A percentile compares a stretch with the other conserved stretches of the same genome.
These are phyloP conservation scores for Diaporthe helianthi DNA, from an alignment of 2,329 filamentous ascomycete genomes.

Conservation along the genomic window DNA sequence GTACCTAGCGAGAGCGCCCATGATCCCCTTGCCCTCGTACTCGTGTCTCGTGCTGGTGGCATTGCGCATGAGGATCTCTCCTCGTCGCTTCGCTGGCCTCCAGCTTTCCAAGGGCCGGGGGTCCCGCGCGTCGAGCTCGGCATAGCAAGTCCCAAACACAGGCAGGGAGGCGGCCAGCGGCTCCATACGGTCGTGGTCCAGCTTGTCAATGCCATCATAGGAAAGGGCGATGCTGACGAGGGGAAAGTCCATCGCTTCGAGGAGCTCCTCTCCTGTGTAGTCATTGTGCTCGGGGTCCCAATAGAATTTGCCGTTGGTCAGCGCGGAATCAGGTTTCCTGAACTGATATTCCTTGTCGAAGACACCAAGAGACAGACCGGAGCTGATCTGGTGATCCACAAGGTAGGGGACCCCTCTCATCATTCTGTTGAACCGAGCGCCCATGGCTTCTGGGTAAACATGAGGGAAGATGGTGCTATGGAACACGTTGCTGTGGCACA, in stretches of 20 bases:
- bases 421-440: conserved; percentile 34
- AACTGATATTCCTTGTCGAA: conserved; percentile 40
- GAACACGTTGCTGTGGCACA: conserved; percentile 40
- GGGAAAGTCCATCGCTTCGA: conserved; percentile 44
- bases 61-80: conserved; percentile 40
- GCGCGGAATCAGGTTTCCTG: conserved; percentile 37
- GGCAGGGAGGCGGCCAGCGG: conserved; percentile 9
- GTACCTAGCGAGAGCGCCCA: conserved; percentile 38
- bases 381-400: conserved; percentile 36
- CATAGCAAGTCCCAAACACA: conserved; percentile 17
- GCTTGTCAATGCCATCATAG: conserved; percentile 38
- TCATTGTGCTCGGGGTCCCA: conserved; percentile 37
- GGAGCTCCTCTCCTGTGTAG: conserved; percentile 35
- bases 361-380: conserved; percentile 37
- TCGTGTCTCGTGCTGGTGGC: conserved; percentile 40
- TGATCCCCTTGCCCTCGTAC: conserved; percentile 40
- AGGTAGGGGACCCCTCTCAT: conserved; percentile 32
- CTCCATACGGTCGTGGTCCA: conserved; percentile 33
- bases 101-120: conserved; percentile 37
- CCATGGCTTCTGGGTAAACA: conserved; percentile 35
- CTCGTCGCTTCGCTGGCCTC: conserved; percentile 35
- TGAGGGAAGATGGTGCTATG: conserved; percentile 37
- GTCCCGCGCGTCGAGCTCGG: conserved; percentile 38
- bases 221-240: conserved; percentile 42
- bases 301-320: conserved; percentile 39